Base-by-base conservation (phyloP, 2,329 filamentous ascomycete species). In the Verticillium dahliae region DNA sequence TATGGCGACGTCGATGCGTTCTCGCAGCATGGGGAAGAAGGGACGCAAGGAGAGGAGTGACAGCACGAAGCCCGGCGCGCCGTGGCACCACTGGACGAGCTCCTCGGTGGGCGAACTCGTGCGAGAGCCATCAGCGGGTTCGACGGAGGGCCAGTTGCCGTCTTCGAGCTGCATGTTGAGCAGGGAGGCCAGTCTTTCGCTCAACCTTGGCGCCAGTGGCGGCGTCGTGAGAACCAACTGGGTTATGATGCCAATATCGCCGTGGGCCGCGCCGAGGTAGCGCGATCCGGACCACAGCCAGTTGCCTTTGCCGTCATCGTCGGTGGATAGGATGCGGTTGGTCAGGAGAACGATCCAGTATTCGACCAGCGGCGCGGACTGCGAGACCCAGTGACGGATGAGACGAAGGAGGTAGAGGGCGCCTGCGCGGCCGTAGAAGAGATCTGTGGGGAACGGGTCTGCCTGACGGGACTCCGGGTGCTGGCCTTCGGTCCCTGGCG, bases 201-300 rank as follows among this genome's bases (percentile, higher is more conserved):
- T 79, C 3, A 90, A 73, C 56, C 79, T 77, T 1, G 78, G 71
- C 1, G 86, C 85, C 64, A 83, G 78, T 5, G 75, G 73, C 0
- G 85, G 81, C 61, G 81, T 80, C 2, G 85, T 85, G 27, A 83
- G 75, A 1, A 90, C 80, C 14, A 90, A 75, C 71, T 91, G 89
- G n/a, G 84, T 86, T 61, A 91, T 80, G 70, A 90, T 90, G 4
- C 89, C 87, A 33, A 90, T 83, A 13, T 84, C 81, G 7, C 89
- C 89, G 68, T 91, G 87, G 0, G 82, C 84, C 5, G 88, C 85
- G 1, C 89, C 89, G 39, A 89, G 76, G 68, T 89, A 90, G 22
- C 75, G 69, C 66, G 84, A 84, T 14, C 81, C 83, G 62, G 85
- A 82, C 84, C 85, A 90, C 64, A 79, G 81, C 89, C 88, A 91